phyloP scores from a whole-genome alignment of 2,329 filamentous ascomycete species.

The Penicillium brasilianum region DNA sequence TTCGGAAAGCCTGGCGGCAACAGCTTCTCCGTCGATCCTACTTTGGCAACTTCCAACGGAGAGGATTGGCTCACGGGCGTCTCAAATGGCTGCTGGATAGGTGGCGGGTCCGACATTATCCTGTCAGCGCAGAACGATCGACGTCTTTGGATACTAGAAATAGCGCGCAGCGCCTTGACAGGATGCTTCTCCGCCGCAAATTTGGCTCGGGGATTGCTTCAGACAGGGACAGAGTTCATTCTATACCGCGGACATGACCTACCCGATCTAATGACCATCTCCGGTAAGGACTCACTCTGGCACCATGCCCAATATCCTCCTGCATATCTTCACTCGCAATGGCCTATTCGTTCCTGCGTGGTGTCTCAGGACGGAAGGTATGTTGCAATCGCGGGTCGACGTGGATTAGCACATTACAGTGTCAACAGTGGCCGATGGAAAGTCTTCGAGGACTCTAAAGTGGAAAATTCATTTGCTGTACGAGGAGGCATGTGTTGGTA shows the following conservation, averaged over 20 bases:
- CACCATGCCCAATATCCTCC: conserved; percentile 86
- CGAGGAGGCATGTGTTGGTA: conserved; percentile 99
- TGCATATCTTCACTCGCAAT: conserved; percentile 85
- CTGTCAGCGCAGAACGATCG: conserved; percentile 73
- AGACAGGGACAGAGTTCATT: conserved; percentile 86
- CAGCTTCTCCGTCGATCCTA: conserved; percentile 75
- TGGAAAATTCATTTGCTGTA: conserved; percentile 90
- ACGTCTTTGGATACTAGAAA: conserved; percentile 84
- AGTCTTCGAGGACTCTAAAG: conserved; percentile 78
- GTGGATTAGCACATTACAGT: conserved; percentile 94
- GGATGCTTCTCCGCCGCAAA: conserved; percentile 92
- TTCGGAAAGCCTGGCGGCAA: conserved; percentile 88
- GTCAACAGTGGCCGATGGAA: conserved; percentile 95
- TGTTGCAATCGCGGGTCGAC: conserved; percentile 90
- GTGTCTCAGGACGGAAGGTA: conserved; percentile 93
- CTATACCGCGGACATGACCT: conserved; percentile 93
- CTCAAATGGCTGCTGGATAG: conserved; percentile 80
- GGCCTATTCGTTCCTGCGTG: conserved; percentile 86
- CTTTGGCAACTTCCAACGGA: conserved; percentile 67
- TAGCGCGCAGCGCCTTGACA: conserved; percentile 90
- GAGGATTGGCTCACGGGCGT: conserved; percentile 87
- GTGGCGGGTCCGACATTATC: conserved; percentile 83
- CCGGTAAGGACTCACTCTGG: conserved; percentile 92
- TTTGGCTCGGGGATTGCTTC: conserved; percentile 83
- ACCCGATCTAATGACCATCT: conserved; percentile 87